A percentile compares a stretch with the other conserved stretches of the same genome.
Evolutionary conservation across 768 basidiomycete genomes (phyloP).

Genomic region (Amanita pseudoporphyria): DNA sequence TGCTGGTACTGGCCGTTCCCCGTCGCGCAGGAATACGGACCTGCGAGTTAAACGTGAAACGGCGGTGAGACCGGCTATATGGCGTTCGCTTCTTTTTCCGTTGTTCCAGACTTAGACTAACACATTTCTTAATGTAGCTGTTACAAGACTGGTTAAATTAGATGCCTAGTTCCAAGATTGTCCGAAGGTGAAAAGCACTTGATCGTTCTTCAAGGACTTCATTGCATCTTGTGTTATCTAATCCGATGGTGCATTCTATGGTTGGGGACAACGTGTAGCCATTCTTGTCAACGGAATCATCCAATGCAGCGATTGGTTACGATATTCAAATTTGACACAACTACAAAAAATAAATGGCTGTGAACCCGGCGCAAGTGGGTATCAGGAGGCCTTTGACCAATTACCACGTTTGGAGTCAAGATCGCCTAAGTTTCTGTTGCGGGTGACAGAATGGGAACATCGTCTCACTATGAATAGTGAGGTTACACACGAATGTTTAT

Average conservation of each 20-base stretch:
- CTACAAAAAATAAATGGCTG: too few relatives aligned
- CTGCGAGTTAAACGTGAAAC: not conserved
- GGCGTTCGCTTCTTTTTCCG: not conserved
- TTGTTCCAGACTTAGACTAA: not conserved
- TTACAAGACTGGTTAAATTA: not conserved
- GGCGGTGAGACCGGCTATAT: not conserved
- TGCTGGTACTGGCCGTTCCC: not conserved
- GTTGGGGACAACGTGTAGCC: not conserved
- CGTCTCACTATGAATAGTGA: too few relatives aligned
- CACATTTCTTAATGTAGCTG: not conserved
- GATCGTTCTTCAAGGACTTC: not conserved
- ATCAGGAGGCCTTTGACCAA: constrained; percentile 1
- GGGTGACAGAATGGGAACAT: too few relatives aligned
- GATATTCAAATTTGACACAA: constrained; percentile 3
- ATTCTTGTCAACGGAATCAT: not conserved
- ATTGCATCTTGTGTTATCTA: too few relatives aligned
- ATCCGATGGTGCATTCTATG: too few relatives aligned
- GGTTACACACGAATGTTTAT: not conserved
- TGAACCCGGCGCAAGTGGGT: not conserved
- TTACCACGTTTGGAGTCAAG: not conserved
- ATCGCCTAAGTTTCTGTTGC: not conserved
- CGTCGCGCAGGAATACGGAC: not conserved
- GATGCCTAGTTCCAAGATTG: not conserved
- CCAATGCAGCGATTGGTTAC: not conserved
- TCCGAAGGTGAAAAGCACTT: not conserved